Conservation (phyloP, 2,329 filamentous ascomycete genomes). For the Truncatella angustata region DNA sequence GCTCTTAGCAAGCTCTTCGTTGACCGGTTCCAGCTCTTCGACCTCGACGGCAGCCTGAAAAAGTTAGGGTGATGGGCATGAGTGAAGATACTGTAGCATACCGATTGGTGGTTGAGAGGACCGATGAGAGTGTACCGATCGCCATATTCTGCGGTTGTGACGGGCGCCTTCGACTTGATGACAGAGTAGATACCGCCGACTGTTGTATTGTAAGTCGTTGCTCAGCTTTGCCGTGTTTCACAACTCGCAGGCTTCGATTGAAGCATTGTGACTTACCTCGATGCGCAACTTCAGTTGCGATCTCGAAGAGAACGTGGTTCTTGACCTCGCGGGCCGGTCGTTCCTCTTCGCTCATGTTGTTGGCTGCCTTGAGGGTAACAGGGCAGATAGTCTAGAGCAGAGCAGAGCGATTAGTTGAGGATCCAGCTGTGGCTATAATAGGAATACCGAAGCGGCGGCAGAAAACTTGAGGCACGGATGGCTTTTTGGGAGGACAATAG, state of each 20-base stretch:
- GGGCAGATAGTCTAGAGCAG: slow-evolving; percentile 5
- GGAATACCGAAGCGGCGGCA: neutral
- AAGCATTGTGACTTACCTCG: slow-evolving; percentile 62
- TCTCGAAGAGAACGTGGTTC: slow-evolving; percentile 94
- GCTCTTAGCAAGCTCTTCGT: slow-evolving; percentile 74
- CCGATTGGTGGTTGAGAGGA: slow-evolving; percentile 86
- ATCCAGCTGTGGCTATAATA: neutral
- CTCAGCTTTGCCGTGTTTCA: neutral
- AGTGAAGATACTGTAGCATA: slow-evolving; percentile 41
- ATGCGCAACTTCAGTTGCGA: slow-evolving; percentile 96
- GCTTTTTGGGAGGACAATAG: neutral
- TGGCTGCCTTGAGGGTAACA: slow-evolving; percentile 10
- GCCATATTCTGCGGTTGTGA: slow-evolving; percentile 98
- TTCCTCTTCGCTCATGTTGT: slow-evolving; percentile 44
- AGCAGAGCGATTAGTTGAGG: neutral
- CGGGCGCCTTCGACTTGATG: slow-evolving; percentile 96
- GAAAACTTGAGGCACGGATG: neutral
- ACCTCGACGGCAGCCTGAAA: slow-evolving; percentile 91
- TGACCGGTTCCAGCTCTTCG: slow-evolving; percentile 83
- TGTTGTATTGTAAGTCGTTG: slow-evolving; percentile 34
- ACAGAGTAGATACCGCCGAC: slow-evolving; percentile 99
- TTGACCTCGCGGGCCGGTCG: slow-evolving; percentile 69
- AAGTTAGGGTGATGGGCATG: neutral
- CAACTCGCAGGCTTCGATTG: neutral
- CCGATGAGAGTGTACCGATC: slow-evolving; percentile 94